Conservation (phyloP, 306 rosid genomes). For the Canavalia ensiformis region DNA sequence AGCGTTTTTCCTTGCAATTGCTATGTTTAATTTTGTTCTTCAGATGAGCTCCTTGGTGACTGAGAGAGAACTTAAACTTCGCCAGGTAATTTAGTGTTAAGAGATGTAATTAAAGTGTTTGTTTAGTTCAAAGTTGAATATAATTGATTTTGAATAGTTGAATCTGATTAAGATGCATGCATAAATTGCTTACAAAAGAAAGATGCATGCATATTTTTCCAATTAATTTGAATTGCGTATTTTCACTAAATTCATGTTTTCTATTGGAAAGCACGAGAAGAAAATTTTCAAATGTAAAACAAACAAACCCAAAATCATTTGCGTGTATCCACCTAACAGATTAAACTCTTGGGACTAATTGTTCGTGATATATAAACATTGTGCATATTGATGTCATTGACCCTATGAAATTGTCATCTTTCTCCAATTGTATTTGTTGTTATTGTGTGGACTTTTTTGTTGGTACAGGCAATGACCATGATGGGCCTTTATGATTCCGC, state of each 20-base stretch:
- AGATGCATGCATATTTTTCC: no score
- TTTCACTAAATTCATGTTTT: no score
- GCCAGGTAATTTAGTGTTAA: conserved; percentile 66
- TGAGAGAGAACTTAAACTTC: conserved; percentile 94
- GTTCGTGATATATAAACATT: background rate
- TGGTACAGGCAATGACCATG: conserved; percentile 81
- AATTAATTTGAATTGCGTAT: no score
- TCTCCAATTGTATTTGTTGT: background rate
- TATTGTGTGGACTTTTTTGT: conserved; percentile 27
- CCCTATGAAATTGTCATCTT: background rate
- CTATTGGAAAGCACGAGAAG: no score
- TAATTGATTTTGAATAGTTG: no score
- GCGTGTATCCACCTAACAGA: background rate
- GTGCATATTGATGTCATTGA: background rate
- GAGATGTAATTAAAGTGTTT: background rate
- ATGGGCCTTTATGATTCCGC: conserved; percentile 96
- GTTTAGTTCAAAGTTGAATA: no score
- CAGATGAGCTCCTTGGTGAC: conserved; percentile 80
- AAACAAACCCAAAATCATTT: background rate
- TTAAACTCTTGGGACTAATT: background rate
- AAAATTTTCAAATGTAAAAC: no score
- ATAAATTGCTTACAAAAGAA: no score
- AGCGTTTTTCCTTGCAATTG: conserved; percentile 79
- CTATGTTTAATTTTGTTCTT: conserved; percentile 92
- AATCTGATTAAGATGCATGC: no score